Conservation (phyloP, 2,329 filamentous ascomycete genomes). For the Kalaharituber pfeilii region DNA sequence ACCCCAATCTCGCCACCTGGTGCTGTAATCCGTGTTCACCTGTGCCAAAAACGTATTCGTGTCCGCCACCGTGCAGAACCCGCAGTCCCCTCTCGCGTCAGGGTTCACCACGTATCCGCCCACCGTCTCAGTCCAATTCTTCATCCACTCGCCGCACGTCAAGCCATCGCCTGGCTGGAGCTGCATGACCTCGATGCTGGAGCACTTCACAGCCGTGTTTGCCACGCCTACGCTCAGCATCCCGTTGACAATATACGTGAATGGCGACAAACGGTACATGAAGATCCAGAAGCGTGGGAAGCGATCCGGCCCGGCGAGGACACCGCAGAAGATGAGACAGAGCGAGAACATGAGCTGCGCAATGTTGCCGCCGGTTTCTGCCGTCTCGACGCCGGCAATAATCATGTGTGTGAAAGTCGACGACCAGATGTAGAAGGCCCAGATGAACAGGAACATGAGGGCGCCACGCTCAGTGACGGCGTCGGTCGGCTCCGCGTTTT, state of each 20-base stretch:
- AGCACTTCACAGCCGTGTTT: conserved; percentile 36
- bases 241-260: conserved; percentile 55
- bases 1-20: conserved; percentile 54
- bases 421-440: conserved; percentile 60
- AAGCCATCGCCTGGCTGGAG: conserved; percentile 49
- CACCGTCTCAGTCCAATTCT: conserved; percentile 35
- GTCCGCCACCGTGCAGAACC: conserved; percentile 37
- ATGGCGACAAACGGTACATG: conserved; percentile 53
- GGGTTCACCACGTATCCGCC: conserved; percentile 47
- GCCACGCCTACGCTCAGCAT: conserved; percentile 47
- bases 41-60: conserved; percentile 37
- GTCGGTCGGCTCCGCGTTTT: conserved; percentile 46
- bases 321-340: conserved; percentile 36
- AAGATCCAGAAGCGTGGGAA: conserved; percentile 67
- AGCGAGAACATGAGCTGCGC: conserved; percentile 64
- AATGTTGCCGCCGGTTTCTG: conserved; percentile 61
- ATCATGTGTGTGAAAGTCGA: conserved; percentile 66
- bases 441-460: conserved; percentile 62
- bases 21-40: conserved; percentile 36
- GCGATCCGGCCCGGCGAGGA: conserved; percentile 44
- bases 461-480: conserved; percentile 51
- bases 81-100: conserved; percentile 35
- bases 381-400: conserved; percentile 56
- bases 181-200: conserved; percentile 39
- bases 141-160: conserved; percentile 49